Conservation (phyloP, 306 rosid genomes). For the Trifolium fragiferum region DNA sequence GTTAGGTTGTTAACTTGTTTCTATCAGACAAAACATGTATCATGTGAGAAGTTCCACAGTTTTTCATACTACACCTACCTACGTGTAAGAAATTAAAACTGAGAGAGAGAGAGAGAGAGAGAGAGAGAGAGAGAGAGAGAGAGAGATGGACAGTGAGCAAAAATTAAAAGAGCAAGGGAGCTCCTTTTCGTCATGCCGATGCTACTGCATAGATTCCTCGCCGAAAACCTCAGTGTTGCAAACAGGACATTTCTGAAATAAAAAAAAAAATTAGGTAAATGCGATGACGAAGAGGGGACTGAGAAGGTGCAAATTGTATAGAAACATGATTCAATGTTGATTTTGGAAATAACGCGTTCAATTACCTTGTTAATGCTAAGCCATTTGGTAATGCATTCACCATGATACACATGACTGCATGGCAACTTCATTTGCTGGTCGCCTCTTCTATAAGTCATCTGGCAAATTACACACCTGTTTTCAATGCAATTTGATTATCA, state of each 20-base stretch:
- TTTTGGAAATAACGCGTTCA: constrained; percentile 12
- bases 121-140: constrained; percentile 8
- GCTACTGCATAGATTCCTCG: constrained; percentile 57
- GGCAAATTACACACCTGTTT: constrained; percentile 89
- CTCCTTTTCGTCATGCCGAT: constrained; percentile 37
- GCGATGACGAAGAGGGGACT: not conserved
- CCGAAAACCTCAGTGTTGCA: constrained; percentile 90
- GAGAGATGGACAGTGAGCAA: constrained; percentile 30
- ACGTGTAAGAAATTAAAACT: constrained; percentile 40
- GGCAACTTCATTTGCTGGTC: constrained; percentile 84
- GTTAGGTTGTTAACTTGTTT: constrained; percentile 34
- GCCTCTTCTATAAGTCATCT: constrained; percentile 88
- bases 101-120: not conserved
- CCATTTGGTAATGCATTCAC: constrained; percentile 91
- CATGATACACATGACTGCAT: constrained; percentile 84
- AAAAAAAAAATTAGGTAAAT: not conserved
- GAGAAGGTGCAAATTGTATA: not conserved
- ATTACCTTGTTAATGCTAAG: constrained; percentile 87
- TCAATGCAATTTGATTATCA: constrained; percentile 31
- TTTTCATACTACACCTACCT: constrained; percentile 49
- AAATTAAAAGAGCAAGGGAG: constrained; percentile 37
- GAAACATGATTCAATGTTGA: constrained; percentile 13
- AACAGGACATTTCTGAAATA: constrained; percentile 80
- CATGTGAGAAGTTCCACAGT: constrained; percentile 37
- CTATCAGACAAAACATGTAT: constrained; percentile 49